Evolutionary conservation across 768 basidiomycete genomes (phyloP), one percentile per base, ranked within the genome.

Genomic region (Mycena indigotica): DNA sequence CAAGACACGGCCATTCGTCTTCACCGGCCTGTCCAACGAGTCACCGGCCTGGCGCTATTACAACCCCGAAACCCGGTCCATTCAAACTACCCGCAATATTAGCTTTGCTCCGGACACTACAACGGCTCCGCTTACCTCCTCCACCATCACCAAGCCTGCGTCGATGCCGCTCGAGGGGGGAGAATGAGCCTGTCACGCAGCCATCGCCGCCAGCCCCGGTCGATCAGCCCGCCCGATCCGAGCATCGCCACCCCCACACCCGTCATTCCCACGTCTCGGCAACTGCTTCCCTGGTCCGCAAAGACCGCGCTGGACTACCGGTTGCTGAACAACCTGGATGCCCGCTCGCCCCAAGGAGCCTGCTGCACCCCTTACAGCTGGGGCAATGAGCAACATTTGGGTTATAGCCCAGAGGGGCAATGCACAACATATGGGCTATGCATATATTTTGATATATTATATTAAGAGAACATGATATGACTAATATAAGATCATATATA

Each of bases 41-140:
- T 69, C 69, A 0, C 65, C 65, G 29, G 57, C 66, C 5, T 57
- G 65, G n/a, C 28, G 64, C 1, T 71, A 68, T 53, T 72, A 68
- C 53, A 68, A 70, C 41, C 35, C 57, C 4, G 29, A 25, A 17
- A 56, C 38, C 3, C 44, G 64, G 10, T 56, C 38, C 3, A 58
- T 73, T 15, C 67, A 68, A 50, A 65, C 62, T 13, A 66, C 67
- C 1, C 52, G 66, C 16, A 70, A 73, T 50, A 28, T 71, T 50
- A 57, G 51, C 4, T 72, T 70, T 51, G 15, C 40, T 74, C 0
- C 62, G 62, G 44, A 55, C 13, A 26, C 16, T 23, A 15, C 41
- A 23, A 21, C 8, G 12, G 41, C 16, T n/a, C 5, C 16, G 15
- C 26, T 35, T 24, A 21, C 46, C 44, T 28, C 46, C 15, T 55